Conservation (phyloP, 2,329 filamentous ascomycete species). For the Sporothrix inflata region DNA sequence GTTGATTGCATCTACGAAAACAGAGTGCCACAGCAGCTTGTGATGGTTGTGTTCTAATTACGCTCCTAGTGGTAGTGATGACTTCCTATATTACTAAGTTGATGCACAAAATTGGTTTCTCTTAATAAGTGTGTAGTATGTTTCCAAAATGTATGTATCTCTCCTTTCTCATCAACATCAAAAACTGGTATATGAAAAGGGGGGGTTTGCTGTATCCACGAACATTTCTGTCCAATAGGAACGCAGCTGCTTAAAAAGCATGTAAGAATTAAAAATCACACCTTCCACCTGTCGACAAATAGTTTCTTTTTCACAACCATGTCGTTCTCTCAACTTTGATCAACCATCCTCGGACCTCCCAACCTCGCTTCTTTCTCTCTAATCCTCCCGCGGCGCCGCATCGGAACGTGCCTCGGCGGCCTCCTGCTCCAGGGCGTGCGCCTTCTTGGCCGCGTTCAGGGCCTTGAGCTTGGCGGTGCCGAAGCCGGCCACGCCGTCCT, state of each 20-base stretch:
- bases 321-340: not conserved
- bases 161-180: not conserved
- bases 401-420: slow-evolving; percentile 21
- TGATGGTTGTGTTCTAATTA: too few species aligned
- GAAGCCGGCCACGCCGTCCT: slow-evolving; percentile 74
- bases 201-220: not conserved
- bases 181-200: not conserved
- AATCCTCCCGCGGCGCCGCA: not conserved
- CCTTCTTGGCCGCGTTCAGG: slow-evolving; percentile 58
- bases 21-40: not conserved
- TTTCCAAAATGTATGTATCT: not conserved
- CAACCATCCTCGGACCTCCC: not conserved
- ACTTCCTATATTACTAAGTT: not conserved
- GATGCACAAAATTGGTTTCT: not conserved
- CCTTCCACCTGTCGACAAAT: not conserved
- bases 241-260: not conserved
- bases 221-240: not conserved
- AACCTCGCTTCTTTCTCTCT: not conserved
- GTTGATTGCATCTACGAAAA: not conserved
- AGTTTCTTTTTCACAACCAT: not conserved
- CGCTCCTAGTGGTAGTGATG: not conserved
- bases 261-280: not conserved
- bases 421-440: slow-evolving; percentile 37
- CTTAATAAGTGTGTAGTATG: not conserved
- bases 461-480: slow-evolving; percentile 84